A percentile compares a stretch with the other conserved stretches of the same genome.
Conservation (phyloP, 2,329 filamentous ascomycete genomes). For the Paecilomyces niveus region DNA sequence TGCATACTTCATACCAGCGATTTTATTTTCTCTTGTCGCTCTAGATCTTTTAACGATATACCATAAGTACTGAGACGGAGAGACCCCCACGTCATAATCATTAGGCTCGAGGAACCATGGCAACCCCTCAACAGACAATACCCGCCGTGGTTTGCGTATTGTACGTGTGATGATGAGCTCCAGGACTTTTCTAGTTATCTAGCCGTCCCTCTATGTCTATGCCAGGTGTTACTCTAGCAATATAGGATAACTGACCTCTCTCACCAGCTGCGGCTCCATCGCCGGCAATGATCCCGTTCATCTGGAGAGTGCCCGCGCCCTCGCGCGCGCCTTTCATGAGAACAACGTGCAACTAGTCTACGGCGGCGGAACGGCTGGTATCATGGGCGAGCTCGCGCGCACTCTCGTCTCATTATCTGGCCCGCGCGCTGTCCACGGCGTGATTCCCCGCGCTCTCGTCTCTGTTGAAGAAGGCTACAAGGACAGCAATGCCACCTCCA, state of each 20-base stretch:
- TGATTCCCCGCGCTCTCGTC: slow-evolving; percentile 83
- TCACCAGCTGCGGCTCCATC: slow-evolving; percentile 67
- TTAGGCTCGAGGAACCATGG: slow-evolving; percentile 8
- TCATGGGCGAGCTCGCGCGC: slow-evolving; percentile 91
- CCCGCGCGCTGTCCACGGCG: slow-evolving; percentile 76
- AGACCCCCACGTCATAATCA: neutral
- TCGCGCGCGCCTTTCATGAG: slow-evolving; percentile 66
- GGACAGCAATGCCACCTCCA: slow-evolving; percentile 10
- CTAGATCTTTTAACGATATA: neutral
- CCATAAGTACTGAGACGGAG: neutral
- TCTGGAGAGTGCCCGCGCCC: slow-evolving; percentile 66
- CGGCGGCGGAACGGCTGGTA: slow-evolving; percentile 84
- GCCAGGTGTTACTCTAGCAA: neutral
- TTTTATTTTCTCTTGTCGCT: neutral
- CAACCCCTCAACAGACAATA: slow-evolving; percentile 22
- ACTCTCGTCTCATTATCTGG: slow-evolving; percentile 79
- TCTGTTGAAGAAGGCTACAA: slow-evolving; percentile 53
- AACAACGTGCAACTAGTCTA: slow-evolving; percentile 82
- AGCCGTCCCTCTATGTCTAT: neutral
- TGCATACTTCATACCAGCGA: neutral
- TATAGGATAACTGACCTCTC: slow-evolving; percentile 6
- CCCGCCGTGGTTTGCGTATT: slow-evolving; percentile 79
- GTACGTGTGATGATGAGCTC: slow-evolving; percentile 29
- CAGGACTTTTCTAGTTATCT: neutral
- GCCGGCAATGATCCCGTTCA: slow-evolving; percentile 66